phyloP scores from a whole-genome alignment of 768 basidiomycete species.

The Cystobasidium onofrii region DNA sequence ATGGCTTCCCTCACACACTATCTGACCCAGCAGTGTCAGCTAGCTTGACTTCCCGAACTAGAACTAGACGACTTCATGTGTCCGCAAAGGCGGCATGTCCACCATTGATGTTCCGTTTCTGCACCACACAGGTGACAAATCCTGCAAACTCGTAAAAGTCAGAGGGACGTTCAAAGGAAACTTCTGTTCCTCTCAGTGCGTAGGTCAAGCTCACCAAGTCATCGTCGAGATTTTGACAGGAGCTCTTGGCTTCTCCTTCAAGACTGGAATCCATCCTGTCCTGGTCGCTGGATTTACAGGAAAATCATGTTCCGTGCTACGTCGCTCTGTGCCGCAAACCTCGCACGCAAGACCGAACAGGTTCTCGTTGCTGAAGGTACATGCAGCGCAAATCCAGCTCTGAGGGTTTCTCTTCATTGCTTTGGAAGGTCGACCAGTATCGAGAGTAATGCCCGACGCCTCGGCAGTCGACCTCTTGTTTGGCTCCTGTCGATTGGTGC shows the following conservation, averaged over 20 bases:
- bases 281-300: not conserved
- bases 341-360: constrained; percentile 35
- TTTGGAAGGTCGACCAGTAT: not conserved
- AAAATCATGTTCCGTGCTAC: not conserved
- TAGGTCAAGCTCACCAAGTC: not conserved
- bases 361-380: constrained; percentile 37
- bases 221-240: not conserved
- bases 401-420: not conserved
- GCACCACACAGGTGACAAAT: constrained; percentile 12
- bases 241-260: not conserved
- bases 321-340: constrained; percentile 27
- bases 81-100: constrained; percentile 16
- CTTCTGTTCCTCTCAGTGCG: too few species aligned
- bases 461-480: too few species aligned
- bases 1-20: too few species aligned
- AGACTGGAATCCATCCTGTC: too few species aligned
- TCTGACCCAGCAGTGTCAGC: too few species aligned
- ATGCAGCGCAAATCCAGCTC: constrained; percentile 37
- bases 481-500: too few species aligned
- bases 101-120: constrained; percentile 5
- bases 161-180: too few species aligned
- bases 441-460: too few species aligned
- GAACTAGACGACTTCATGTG: constrained; percentile 7
- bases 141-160: not conserved
- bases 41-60: not conserved